These are phyloP conservation scores for Coemansia sp. DNA, from an alignment of 192 early-diverging fungal genomes.

Conservation along the genomic window DNA sequence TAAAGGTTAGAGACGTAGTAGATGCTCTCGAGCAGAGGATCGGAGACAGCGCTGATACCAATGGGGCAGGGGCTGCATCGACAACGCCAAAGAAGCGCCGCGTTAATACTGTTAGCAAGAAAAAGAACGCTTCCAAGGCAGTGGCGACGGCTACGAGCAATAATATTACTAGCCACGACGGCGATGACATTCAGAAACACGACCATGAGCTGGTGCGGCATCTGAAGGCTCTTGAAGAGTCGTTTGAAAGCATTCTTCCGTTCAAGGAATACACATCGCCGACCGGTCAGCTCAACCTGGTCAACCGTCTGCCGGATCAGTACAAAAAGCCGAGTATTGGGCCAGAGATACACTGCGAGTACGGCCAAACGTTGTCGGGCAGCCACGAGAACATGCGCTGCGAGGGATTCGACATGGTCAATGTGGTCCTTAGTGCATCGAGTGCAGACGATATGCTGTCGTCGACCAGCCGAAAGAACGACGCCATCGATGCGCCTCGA, in stretches of 20 bases:
- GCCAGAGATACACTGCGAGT: slow-evolving; percentile 66
- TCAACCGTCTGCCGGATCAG: slow-evolving; percentile 54
- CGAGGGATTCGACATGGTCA: slow-evolving; percentile 71
- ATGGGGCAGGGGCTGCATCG: not conserved
- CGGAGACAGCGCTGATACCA: not conserved
- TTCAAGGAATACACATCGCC: slow-evolving; percentile 55
- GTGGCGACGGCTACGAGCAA: not conserved
- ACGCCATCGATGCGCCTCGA: not conserved
- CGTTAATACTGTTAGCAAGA: not conserved
- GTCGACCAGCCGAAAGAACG: not conserved
- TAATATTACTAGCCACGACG: not conserved
- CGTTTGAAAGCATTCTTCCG: slow-evolving; percentile 33
- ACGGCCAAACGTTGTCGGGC: slow-evolving; percentile 45
- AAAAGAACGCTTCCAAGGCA: not conserved
- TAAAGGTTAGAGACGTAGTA: slow-evolving; percentile 3
- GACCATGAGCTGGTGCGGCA: not conserved
- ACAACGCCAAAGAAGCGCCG: not conserved
- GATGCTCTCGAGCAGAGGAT: not conserved
- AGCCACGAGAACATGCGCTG: slow-evolving; percentile 67
- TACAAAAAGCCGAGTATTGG: slow-evolving; percentile 62
- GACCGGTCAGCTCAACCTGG: slow-evolving; percentile 58
- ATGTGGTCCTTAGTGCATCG: slow-evolving; percentile 60
- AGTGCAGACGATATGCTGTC: not conserved
- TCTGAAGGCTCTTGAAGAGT: slow-evolving; percentile 1
- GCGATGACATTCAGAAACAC: not conserved